phyloP scores from a whole-genome alignment of 495 filamentous ascomycete genomes.

The Penicillium bovifimosum region DNA sequence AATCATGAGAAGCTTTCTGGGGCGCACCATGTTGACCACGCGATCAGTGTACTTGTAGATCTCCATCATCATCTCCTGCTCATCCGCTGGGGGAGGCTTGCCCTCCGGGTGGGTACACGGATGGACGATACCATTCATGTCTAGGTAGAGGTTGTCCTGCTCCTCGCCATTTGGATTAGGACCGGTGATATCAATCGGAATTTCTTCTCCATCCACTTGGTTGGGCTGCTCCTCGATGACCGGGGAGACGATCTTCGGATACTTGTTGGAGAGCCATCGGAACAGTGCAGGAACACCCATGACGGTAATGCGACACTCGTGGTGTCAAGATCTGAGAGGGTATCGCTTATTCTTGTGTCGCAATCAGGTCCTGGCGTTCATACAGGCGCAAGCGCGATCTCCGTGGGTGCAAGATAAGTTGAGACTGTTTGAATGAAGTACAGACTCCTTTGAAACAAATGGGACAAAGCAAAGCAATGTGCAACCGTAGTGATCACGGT shows the following conservation, averaged over 20 bases:
- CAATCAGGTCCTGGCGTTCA: not conserved
- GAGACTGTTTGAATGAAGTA: not conserved
- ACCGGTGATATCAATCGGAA: conserved; percentile 76
- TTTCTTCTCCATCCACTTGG: conserved; percentile 68
- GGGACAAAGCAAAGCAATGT: not conserved
- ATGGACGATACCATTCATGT: conserved; percentile 99
- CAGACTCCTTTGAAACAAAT: not conserved
- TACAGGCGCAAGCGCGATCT: not conserved
- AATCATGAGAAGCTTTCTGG: conserved; percentile 93
- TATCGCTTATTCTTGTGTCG: not conserved
- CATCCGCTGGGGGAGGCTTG: conserved; percentile 78
- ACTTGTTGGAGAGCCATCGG: conserved; percentile 90
- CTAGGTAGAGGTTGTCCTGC: conserved; percentile 94
- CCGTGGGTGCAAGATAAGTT: not conserved
- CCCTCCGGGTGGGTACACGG: conserved; percentile 98
- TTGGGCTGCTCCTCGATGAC: conserved; percentile 81
- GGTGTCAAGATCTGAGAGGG: not conserved
- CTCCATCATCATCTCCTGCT: conserved; percentile 99
- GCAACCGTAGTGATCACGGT: conserved; percentile 18
- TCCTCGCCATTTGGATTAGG: conserved; percentile 97
- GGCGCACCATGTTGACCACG: conserved; percentile 96
- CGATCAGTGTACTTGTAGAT: conserved; percentile 96
- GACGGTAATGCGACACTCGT: conserved; percentile 29
- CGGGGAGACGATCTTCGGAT: conserved; percentile 89
- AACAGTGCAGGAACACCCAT: conserved; percentile 97